Evolutionary conservation across 2,329 filamentous ascomycete genomes (phyloP).

Genomic region (Dactylonectria estremocensis): DNA sequence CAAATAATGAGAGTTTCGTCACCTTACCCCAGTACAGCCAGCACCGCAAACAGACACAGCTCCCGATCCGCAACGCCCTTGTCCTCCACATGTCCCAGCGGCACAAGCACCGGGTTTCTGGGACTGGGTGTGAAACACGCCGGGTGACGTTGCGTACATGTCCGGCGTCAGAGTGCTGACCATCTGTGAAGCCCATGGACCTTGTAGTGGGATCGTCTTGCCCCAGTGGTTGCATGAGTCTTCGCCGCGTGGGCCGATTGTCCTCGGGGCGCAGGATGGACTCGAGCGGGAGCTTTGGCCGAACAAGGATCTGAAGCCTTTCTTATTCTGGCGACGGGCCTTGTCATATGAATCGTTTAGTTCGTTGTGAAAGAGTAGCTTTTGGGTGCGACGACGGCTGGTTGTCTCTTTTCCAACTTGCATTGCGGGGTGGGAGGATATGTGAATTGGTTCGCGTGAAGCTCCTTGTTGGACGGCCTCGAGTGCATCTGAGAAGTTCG

Average conservation of each 20-base stretch:
- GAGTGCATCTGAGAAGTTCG: neutral
- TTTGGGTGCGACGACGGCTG: neutral
- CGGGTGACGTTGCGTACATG: neutral
- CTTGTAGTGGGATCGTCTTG: neutral
- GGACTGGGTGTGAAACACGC: neutral
- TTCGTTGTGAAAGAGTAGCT: neutral
- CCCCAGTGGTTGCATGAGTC: constrained; percentile 5
- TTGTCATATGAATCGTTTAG: neutral
- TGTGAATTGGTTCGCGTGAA: neutral
- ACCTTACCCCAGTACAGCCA: neutral
- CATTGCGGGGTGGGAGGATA: neutral
- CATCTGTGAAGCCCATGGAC: neutral
- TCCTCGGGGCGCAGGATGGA: neutral
- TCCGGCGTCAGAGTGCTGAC: neutral
- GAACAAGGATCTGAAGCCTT: neutral
- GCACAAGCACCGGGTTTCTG: neutral
- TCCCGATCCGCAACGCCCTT: neutral
- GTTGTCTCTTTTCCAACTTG: neutral
- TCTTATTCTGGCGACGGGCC: neutral
- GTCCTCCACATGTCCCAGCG: neutral
- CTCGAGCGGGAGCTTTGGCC: neutral
- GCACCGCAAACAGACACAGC: neutral
- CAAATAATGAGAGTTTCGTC: neutral
- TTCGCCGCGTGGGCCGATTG: neutral
- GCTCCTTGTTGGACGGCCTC: neutral